phyloP scores from a whole-genome alignment of 2,329 filamentous ascomycete genomes.

The Sporothrix mexicana region DNA sequence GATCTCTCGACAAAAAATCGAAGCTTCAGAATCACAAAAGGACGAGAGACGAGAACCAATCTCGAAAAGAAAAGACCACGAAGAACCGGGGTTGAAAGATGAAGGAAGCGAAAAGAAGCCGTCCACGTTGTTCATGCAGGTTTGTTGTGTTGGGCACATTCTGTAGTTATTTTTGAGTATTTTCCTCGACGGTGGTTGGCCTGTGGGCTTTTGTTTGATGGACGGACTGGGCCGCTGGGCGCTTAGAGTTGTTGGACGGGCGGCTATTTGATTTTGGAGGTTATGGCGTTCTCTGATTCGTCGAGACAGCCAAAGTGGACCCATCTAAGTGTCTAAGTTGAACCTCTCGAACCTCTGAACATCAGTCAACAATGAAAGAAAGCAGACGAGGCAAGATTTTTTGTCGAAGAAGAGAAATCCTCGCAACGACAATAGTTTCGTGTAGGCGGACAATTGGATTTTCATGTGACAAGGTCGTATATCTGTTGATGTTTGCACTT shows the following conservation, averaged over 20 bases:
- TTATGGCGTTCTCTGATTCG: conserved; percentile 20
- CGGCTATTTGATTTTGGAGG: conserved; percentile 29
- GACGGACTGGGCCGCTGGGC: conserved; percentile 23
- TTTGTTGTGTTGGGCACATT: background rate
- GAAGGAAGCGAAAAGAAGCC: background rate
- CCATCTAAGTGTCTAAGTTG: background rate
- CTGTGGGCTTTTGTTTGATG: conserved; percentile 14
- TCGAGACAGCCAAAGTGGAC: background rate
- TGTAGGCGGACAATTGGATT: too few relatives aligned
- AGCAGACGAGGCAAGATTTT: background rate
- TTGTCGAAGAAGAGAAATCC: background rate
- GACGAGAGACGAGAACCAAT: background rate
- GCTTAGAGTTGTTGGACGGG: conserved; percentile 25
- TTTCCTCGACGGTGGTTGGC: conserved; percentile 1
- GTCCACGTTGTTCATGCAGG: conserved; percentile 6
- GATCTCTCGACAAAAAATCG: background rate
- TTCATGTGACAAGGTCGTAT: too few relatives aligned
- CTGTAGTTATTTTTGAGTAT: background rate
- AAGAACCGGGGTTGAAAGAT: background rate
- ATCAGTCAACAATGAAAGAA: background rate
- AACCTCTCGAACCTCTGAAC: background rate
- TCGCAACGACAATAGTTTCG: too few relatives aligned
- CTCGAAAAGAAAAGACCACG: background rate
- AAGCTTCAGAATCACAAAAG: background rate
- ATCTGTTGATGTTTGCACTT: too few relatives aligned